A percentile compares a stretch with the other conserved stretches of the same genome.
Evolutionary conservation across 495 filamentous ascomycete species (phyloP).

Genomic region (Pseudotulostoma volvatum): DNA sequence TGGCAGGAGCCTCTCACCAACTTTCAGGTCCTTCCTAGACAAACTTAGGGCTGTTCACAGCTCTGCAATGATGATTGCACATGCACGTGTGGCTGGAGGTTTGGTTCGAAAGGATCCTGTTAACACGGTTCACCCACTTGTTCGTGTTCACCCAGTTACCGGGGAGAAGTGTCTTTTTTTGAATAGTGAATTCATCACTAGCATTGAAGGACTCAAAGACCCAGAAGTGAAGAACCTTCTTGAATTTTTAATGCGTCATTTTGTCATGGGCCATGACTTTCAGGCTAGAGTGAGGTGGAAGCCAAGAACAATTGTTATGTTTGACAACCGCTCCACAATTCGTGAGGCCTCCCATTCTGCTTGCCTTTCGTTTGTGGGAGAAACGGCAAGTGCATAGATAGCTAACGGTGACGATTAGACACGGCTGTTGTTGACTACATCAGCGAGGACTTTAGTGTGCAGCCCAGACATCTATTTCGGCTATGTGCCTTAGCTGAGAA

Average conservation of each 20-base stretch:
- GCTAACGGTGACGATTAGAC: constrained; percentile 15
- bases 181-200: constrained; percentile 67
- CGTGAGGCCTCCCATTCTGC: constrained; percentile 18
- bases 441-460: constrained; percentile 27
- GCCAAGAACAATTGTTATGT: constrained; percentile 68
- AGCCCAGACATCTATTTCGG: constrained; percentile 37
- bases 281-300: constrained; percentile 79
- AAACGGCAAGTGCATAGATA: too few relatives aligned
- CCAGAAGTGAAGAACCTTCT: constrained; percentile 41
- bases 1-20: constrained; percentile 38
- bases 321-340: constrained; percentile 50
- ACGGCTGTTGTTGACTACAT: constrained; percentile 39
- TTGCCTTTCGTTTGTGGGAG: not conserved
- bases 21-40: constrained; percentile 58
- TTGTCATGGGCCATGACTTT: constrained; percentile 68
- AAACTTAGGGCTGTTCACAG: constrained; percentile 56
- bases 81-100: constrained; percentile 42
- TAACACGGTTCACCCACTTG: constrained; percentile 52
- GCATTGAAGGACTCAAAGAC: constrained; percentile 56
- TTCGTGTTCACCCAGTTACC: constrained; percentile 60
- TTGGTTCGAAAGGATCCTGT: constrained; percentile 56
- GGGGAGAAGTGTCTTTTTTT: constrained; percentile 68
- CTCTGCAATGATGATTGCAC: constrained; percentile 57
- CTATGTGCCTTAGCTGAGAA: constrained; percentile 35
- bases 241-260: constrained; percentile 81